Percentiles rank a stretch among this genome's conserved stretches.
Evolutionary conservation across 2,329 filamentous ascomycete genomes (phyloP).

Genomic region (Xylaria sp.): DNA sequence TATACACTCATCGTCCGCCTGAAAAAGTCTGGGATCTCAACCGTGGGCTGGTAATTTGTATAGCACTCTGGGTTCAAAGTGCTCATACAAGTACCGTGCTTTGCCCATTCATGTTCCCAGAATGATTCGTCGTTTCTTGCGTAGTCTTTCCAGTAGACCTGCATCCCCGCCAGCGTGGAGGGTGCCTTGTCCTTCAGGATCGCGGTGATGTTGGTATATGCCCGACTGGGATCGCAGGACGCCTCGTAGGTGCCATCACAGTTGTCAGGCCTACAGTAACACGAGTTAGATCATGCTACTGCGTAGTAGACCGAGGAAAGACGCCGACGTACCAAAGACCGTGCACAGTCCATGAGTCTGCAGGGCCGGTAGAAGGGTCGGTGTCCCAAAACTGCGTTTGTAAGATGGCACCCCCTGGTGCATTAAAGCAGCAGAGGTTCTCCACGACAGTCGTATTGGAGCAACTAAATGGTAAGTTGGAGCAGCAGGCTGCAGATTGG

Average conservation of each 20-base stretch:
- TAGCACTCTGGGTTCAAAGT: slow-evolving; percentile 66
- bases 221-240: slow-evolving; percentile 56
- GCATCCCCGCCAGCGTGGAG: slow-evolving; percentile 59
- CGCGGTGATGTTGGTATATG: slow-evolving; percentile 59
- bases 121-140: slow-evolving; percentile 57
- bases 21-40: slow-evolving; percentile 67
- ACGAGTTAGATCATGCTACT: background rate
- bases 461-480: slow-evolving; percentile 18
- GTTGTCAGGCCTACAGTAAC: slow-evolving; percentile 44
- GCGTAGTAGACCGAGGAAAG: background rate
- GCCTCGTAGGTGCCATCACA: slow-evolving; percentile 66
- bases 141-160: slow-evolving; percentile 66
- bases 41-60: slow-evolving; percentile 49
- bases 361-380: slow-evolving; percentile 56
- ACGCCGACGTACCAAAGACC: slow-evolving; percentile 48
- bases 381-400: slow-evolving; percentile 77
- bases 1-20: slow-evolving; percentile 60
- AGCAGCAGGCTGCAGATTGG: slow-evolving; percentile 8
- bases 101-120: slow-evolving; percentile 71
- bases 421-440: slow-evolving; percentile 70
- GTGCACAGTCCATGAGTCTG: slow-evolving; percentile 69
- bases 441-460: slow-evolving; percentile 24
- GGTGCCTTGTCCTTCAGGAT: slow-evolving; percentile 46
- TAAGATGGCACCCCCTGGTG: slow-evolving; percentile 64
- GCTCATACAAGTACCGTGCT: slow-evolving; percentile 67